Conservation (phyloP, 2,329 filamentous ascomycete genomes). For the Botrytis elliptica region DNA sequence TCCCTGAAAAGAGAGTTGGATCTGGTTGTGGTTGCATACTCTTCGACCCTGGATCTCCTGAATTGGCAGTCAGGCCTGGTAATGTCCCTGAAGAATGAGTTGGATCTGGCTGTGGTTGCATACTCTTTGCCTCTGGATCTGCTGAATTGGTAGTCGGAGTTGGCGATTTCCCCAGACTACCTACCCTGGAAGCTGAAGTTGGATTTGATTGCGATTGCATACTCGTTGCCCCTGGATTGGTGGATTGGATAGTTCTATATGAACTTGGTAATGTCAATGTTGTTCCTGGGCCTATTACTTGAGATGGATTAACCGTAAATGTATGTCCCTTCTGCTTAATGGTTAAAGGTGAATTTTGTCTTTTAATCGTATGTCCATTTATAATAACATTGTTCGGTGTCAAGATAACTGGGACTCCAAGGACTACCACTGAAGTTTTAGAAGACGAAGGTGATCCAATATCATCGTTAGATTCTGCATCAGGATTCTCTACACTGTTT, state of each 20-base stretch:
- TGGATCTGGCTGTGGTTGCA: not conserved
- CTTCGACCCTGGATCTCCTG: too few relatives aligned
- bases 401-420: slow-evolving; percentile 28
- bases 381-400: slow-evolving; percentile 30
- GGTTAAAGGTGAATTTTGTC: slow-evolving; percentile 13
- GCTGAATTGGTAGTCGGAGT: not conserved
- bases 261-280: slow-evolving; percentile 29
- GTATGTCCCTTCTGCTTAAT: slow-evolving; percentile 32
- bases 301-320: slow-evolving; percentile 34
- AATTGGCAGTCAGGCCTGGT: not conserved
- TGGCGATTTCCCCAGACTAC: not conserved
- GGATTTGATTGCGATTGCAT: not conserved
- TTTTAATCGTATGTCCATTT: slow-evolving; percentile 29
- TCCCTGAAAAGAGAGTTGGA: not conserved
- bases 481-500: not conserved
- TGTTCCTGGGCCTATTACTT: slow-evolving; percentile 31
- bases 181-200: not conserved
- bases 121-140: too few relatives aligned
- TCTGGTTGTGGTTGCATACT: too few relatives aligned
- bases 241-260: not conserved
- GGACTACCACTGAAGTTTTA: slow-evolving; percentile 23
- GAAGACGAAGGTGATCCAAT: not conserved
- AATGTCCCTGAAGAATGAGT: not conserved
- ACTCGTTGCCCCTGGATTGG: not conserved
- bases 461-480: not conserved